Evolutionary conservation across 1,284 basidiomycete genomes (phyloP).

Genomic region (Moesziomyces sp.): DNA sequence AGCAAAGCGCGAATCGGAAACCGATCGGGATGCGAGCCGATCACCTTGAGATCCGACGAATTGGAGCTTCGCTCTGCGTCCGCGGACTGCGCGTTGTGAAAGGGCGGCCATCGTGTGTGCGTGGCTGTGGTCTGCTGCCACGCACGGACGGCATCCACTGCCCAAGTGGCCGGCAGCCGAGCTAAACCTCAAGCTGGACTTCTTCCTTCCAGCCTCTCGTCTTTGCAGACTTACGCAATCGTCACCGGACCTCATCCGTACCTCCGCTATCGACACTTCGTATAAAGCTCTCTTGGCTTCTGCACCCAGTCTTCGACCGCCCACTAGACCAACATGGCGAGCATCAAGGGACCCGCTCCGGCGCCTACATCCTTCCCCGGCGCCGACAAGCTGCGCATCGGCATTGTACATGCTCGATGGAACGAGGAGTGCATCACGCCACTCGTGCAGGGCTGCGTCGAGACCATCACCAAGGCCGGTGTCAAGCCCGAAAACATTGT

Average conservation of each 20-base stretch:
- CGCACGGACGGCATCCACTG: constrained; percentile 10
- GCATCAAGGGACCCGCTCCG: constrained; percentile 63
- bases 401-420: constrained; percentile 73
- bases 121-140: constrained; percentile 1
- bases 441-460: constrained; percentile 80
- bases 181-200: not conserved
- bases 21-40: not conserved
- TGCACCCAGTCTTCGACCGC: not conserved
- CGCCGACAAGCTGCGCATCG: constrained; percentile 59
- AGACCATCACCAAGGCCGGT: constrained; percentile 82
- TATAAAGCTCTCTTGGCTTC: not conserved
- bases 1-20: constrained; percentile 2
- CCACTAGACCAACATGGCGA: constrained; percentile 23
- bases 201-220: not conserved
- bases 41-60: constrained; percentile 1
- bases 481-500: constrained; percentile 91
- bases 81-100: constrained; percentile 3
- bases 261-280: too few relatives aligned
- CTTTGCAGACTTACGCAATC: not conserved
- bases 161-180: not conserved
- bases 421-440: constrained; percentile 86
- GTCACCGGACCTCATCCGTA: too few relatives aligned
- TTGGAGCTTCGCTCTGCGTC: constrained; percentile 17
- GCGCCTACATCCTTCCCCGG: constrained; percentile 63
- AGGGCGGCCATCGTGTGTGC: not conserved